Percentiles rank a stretch among this genome's conserved stretches.
Evolutionary conservation across 2,329 filamentous ascomycete genomes (phyloP).

Genomic region (Colletotrichum magnum): DNA sequence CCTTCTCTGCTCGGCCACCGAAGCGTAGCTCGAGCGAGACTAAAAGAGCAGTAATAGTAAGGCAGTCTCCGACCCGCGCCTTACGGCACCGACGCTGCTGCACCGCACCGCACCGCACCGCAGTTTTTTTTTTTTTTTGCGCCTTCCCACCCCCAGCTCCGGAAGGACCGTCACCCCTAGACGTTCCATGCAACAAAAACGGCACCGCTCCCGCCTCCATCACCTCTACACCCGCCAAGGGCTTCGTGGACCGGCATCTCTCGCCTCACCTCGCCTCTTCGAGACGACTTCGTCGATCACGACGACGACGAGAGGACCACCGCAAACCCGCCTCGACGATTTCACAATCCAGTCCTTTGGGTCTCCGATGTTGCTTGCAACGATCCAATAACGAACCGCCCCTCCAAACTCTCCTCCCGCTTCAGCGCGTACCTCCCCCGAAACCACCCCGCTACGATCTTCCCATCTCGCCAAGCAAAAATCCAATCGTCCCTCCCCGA

Average conservation of each 20-base stretch:
- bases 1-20: slow-evolving; percentile 38
- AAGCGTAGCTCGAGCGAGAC: slow-evolving; percentile 40
- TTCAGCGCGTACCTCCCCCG: slow-evolving; percentile 5
- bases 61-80: slow-evolving; percentile 33
- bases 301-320: slow-evolving; percentile 6
- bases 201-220: slow-evolving; percentile 29
- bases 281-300: slow-evolving; percentile 25
- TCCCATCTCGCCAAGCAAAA: slow-evolving; percentile 27
- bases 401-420: slow-evolving; percentile 4
- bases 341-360: slow-evolving; percentile 5
- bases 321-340: neutral
- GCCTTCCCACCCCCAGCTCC: slow-evolving; percentile 22
- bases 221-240: slow-evolving; percentile 10
- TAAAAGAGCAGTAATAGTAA: slow-evolving; percentile 24
- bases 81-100: slow-evolving; percentile 32
- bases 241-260: slow-evolving; percentile 34
- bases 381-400: slow-evolving; percentile 38
- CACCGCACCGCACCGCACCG: slow-evolving; percentile 28
- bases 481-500: slow-evolving; percentile 10
- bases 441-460: slow-evolving; percentile 19
- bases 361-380: slow-evolving; percentile 36
- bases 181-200: slow-evolving; percentile 38
- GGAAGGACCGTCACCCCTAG: slow-evolving; percentile 7
- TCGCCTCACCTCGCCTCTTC: slow-evolving; percentile 21
- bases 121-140: slow-evolving; percentile 3